Evolutionary conservation across 176 grass and related monocot genomes (phyloP), one percentile per base, ranked within the genome.

Genomic region (Leersia perrieri): DNA sequence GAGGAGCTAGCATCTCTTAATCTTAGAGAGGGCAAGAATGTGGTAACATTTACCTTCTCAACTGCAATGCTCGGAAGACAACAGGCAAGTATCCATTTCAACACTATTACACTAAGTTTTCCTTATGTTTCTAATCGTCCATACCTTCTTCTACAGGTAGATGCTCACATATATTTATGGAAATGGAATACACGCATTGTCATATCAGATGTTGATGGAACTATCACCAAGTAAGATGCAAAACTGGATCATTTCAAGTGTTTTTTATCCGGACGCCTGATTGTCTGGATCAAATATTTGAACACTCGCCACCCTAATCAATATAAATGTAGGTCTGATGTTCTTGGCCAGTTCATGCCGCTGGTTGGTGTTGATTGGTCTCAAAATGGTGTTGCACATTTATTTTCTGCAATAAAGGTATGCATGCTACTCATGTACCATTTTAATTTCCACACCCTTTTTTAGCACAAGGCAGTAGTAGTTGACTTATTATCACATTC

Each of bases 361-460:
- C 39, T 98, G 70, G 95, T 98, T 78, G 95, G 95, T 91, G 86
- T 92, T 75, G 95, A 98, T 92, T 98, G 95, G 95, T 98, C 92
- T 76, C 95, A 98, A 77, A 98, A 89, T 67, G 95, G 95, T 84
- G 95, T 98, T 73, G 74, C 92, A 78, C 95, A 98, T 92, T 91
- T 98, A 60, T 98, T 98, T 88, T 98, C 95, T 86, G 90, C 92
- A 85, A 98, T 98, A 79, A 91, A 98, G 90, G 95, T 98, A 88
- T 76, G 42, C 23, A 64, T 78, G 83, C 31, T 73, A 39, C 33
- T 39, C 26, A 53, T 65, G 41, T 33, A 9, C 30, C 9, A 10
- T 34, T 33, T 68, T 23, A 57, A 23, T 36, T 74, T 79, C 47
- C 9, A 26, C 28, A 75, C 62, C 31, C 47, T 69, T 36, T 68